Evolutionary conservation across 805 yeast species (phyloP), one percentile per base, ranked within the genome.

Genomic region (Clavispora asparagi): DNA sequence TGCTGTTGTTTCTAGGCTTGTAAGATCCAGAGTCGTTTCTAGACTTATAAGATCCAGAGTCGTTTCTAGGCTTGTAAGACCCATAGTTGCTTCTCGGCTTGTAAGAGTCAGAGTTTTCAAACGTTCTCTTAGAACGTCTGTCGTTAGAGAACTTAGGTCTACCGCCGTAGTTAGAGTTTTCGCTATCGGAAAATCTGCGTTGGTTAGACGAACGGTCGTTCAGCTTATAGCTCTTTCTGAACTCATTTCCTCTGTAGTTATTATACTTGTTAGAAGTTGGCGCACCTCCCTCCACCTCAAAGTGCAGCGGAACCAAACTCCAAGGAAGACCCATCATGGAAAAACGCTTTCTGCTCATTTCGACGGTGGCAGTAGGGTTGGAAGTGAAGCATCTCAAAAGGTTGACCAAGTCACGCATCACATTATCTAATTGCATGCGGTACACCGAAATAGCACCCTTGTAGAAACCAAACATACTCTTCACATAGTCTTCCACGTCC

Each of bases 381-480:
- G 44, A 46, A 7, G 42, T 23, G 25, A 50, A 31, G 14, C 17
- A 28, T 17, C 58, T 28, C 44, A 48, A 50, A 26, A 56, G 44
- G 11, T 17, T 40, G 14, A 54, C 30, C 13, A 49, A 48, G 26
- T 47, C 47, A 39, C 42, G 46, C n/a, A 54, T 32, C 13, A 51
- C 29, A 3, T 9, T 46, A n/a, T 39, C 40, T 39, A 47, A 47
- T 40, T 46, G 43, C 40, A 53, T 32, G 27, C 41, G 45, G 49
- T 52, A 53, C 27, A 49, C 28, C 27, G 47, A 52, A 12, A 53
- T 42, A 14, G 66, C 56, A 49, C 60, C 63, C 11, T 57, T 54
- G 43, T 66, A 61, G 52, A 58, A 70, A 2, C 64, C 59, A 45
- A 67, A 49, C 52, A 60, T 54, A 16, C 66, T 55, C 30, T 40